Conservation (phyloP, 129 eudicot species). For the Flaveria linearis region DNA sequence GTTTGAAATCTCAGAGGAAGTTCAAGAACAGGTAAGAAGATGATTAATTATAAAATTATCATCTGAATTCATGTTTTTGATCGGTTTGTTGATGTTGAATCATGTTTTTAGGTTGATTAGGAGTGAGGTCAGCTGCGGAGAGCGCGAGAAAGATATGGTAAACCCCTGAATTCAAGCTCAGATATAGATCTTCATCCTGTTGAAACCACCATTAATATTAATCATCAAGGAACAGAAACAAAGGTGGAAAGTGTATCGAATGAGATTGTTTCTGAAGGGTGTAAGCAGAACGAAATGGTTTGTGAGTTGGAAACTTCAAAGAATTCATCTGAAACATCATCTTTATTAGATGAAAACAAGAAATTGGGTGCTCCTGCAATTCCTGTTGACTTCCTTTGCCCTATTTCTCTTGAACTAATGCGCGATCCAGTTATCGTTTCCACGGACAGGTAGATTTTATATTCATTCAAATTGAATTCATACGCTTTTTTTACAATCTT, state of each 20-base stretch:
- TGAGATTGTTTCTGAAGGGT: conserved; percentile 33
- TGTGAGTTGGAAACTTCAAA: conserved; percentile 39
- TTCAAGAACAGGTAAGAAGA: conserved; percentile 76
- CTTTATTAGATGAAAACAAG: conserved; percentile 46
- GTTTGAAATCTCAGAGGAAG: conserved; percentile 83
- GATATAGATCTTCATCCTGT: conserved; percentile 43
- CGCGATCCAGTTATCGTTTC: conserved; percentile 90
- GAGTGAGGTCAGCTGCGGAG: conserved; percentile 68
- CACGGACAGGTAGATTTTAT: conserved; percentile 77
- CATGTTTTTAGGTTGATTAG: conserved; percentile 57
- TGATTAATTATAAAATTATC: background rate
- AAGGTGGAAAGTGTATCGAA: conserved; percentile 36
- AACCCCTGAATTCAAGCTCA: conserved; percentile 42
- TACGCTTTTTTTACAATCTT: background rate
- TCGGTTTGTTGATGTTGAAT: conserved; percentile 5
- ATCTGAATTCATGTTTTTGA: background rate
- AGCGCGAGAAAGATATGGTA: conserved; percentile 64
- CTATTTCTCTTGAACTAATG: conserved; percentile 87
- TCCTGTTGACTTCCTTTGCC: conserved; percentile 85
- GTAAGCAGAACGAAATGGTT: conserved; percentile 33
- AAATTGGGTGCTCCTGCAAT: conserved; percentile 54
- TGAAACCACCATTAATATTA: conserved; percentile 38
- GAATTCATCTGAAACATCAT: conserved; percentile 34
- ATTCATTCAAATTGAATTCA: background rate
- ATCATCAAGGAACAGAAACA: conserved; percentile 36